phyloP scores from a whole-genome alignment of 371 early-diverging fungal species.

The Actinomortierella wolfii region DNA sequence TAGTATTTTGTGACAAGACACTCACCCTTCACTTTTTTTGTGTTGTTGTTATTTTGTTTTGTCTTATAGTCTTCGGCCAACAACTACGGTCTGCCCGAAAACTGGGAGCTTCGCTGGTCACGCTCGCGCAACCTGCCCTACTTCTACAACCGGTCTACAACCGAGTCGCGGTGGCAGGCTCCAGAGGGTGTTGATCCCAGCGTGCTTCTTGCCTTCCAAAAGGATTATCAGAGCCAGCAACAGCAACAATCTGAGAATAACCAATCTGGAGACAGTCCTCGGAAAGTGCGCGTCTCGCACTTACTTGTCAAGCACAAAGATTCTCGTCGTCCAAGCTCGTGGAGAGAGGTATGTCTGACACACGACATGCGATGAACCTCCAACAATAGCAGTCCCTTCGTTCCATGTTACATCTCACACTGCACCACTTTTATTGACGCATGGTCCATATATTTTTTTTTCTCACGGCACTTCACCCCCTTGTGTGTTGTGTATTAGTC shows the following conservation, averaged over 20 bases:
- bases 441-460: slow-evolving; percentile 2
- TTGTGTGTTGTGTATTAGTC: slow-evolving; percentile 47
- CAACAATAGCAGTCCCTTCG: neutral
- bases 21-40: no score
- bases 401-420: no score
- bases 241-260: slow-evolving; percentile 11
- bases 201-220: slow-evolving; percentile 24
- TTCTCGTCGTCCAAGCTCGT: slow-evolving; percentile 89
- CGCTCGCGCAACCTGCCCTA: slow-evolving; percentile 75
- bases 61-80: slow-evolving; percentile 10
- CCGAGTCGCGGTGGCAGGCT: slow-evolving; percentile 84
- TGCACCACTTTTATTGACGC: no score
- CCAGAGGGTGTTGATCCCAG: slow-evolving; percentile 56
- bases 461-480: neutral
- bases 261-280: slow-evolving; percentile 21
- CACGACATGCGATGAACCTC: neutral
- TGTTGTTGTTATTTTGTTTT: neutral
- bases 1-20: no score
- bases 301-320: slow-evolving; percentile 90
- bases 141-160: slow-evolving; percentile 85
- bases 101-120: slow-evolving; percentile 79
- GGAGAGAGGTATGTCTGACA: slow-evolving; percentile 76
- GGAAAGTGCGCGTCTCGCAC: slow-evolving; percentile 84
- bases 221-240: slow-evolving; percentile 21
- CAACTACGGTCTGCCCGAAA: slow-evolving; percentile 56